These are phyloP conservation scores for Thalassiosira profunda DNA, from an alignment of 108 stramenopile species.

Conservation along the genomic window DNA sequence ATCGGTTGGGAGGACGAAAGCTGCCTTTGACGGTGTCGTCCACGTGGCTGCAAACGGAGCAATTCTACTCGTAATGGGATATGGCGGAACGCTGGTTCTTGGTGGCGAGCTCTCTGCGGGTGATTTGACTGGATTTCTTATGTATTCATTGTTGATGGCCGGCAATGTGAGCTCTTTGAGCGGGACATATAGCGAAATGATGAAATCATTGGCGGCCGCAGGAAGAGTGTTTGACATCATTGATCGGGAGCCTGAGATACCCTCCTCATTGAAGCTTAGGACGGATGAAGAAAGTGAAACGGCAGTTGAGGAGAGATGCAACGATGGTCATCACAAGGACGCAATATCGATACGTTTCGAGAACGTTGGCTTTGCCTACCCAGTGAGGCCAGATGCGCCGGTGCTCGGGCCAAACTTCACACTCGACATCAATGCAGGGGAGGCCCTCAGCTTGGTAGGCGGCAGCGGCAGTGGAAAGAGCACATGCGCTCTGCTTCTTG, in stretches of 20 bases:
- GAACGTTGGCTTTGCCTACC: constrained; percentile 89
- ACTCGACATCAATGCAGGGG: constrained; percentile 74
- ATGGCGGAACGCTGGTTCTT: constrained; percentile 78
- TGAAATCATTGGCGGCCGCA: constrained; percentile 69
- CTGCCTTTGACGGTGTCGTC: constrained; percentile 72
- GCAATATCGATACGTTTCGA: constrained; percentile 59
- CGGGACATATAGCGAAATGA: constrained; percentile 74
- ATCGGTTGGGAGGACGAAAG: constrained; percentile 69
- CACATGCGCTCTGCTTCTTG: constrained; percentile 79
- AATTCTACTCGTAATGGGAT: constrained; percentile 77
- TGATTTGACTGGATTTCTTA: constrained; percentile 88
- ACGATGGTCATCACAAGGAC: constrained; percentile 32
- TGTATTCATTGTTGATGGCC: constrained; percentile 89
- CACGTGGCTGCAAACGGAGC: constrained; percentile 81
- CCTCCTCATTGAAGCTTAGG: constrained; percentile 17
- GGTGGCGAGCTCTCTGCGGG: constrained; percentile 67
- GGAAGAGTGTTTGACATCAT: constrained; percentile 67
- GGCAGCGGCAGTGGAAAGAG: constrained; percentile 88
- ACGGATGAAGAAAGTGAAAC: neutral
- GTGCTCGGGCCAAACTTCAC: constrained; percentile 70
- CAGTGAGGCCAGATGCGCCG: constrained; percentile 72
- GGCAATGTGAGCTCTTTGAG: constrained; percentile 76
- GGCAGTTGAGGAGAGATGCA: constrained; percentile 36
- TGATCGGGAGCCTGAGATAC: constrained; percentile 62
- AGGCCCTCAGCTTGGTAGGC: constrained; percentile 90